Evolutionary conservation across 208 protist species (phyloP).

Genomic region (Perkinsela sp.): DNA sequence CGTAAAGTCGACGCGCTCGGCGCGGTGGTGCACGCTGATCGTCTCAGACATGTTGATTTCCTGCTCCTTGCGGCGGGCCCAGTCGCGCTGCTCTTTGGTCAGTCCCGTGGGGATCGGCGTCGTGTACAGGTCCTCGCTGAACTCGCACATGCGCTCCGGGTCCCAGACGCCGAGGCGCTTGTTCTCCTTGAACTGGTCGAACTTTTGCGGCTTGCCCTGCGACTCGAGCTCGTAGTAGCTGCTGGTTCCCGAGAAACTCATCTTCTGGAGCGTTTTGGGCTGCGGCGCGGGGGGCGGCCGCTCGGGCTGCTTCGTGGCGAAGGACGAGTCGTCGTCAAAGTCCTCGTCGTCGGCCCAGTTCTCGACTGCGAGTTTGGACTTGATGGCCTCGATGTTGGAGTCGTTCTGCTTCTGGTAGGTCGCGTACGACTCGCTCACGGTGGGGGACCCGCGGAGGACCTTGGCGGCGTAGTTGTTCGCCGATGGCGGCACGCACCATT

Average conservation of each 20-base stretch:
- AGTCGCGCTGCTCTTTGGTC: not conserved
- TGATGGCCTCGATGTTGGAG: not conserved
- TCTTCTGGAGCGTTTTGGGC: not conserved
- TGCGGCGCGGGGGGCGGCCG: not conserved
- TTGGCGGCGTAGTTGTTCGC: not conserved
- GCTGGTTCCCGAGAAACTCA: not conserved
- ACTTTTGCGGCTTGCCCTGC: not conserved
- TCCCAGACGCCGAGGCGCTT: not conserved
- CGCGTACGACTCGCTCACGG: not conserved
- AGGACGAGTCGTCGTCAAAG: not conserved
- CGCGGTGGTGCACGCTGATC: not conserved
- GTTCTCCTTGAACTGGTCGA: not conserved
- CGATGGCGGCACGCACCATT: not conserved
- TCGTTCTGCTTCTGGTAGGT: not conserved
- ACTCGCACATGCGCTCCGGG: not conserved
- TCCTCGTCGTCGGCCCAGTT: not conserved
- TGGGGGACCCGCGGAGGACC: not conserved
- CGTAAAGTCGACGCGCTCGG: not conserved
- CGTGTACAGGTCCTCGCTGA: not conserved
- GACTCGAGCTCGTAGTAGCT: not conserved
- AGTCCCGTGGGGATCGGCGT: not conserved
- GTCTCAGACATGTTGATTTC: not conserved
- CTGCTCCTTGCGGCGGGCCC: not conserved
- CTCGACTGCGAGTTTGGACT: not conserved
- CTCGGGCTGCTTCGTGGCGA: not conserved